phyloP scores from a whole-genome alignment of 495 filamentous ascomycete species.

The Amphirosellinia nigrospora region DNA sequence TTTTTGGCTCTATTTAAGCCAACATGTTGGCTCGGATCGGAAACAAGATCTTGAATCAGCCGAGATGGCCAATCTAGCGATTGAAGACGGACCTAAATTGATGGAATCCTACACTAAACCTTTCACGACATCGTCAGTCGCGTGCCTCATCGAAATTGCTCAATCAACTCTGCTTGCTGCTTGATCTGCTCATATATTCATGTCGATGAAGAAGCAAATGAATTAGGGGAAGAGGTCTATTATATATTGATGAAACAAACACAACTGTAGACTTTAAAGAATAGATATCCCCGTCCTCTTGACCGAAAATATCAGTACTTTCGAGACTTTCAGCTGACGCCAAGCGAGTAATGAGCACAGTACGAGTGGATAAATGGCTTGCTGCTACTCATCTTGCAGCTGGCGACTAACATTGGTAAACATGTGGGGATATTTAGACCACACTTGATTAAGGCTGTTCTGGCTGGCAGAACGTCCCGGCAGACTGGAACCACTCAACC shows the following conservation, averaged over 20 bases:
- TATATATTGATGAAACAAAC: background rate
- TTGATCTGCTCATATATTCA: background rate
- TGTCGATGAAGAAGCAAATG: no score
- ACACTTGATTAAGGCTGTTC: slow-evolving; percentile 8
- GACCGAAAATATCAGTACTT: slow-evolving; percentile 5
- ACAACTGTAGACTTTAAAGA: background rate
- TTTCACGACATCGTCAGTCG: background rate
- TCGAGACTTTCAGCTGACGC: slow-evolving; percentile 4
- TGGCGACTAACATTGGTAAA: slow-evolving; percentile 2
- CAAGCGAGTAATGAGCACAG: background rate
- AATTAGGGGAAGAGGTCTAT: background rate
- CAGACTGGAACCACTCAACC: slow-evolving; percentile 23
- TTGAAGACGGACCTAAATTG: background rate
- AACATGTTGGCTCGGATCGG: background rate
- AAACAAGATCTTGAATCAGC: background rate
- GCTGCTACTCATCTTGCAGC: slow-evolving; percentile 7
- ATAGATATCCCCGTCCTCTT: background rate
- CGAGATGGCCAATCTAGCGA: background rate
- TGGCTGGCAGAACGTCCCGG: slow-evolving; percentile 12
- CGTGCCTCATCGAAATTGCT: background rate
- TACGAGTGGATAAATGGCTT: background rate
- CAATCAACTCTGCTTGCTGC: background rate
- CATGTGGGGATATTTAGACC: slow-evolving; percentile 10
- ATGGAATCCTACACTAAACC: background rate
- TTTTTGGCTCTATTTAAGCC: background rate